These are phyloP conservation scores for Solanum lycopersicoides DNA, from an alignment of 257 asterid genomes.

Conservation along the genomic window DNA sequence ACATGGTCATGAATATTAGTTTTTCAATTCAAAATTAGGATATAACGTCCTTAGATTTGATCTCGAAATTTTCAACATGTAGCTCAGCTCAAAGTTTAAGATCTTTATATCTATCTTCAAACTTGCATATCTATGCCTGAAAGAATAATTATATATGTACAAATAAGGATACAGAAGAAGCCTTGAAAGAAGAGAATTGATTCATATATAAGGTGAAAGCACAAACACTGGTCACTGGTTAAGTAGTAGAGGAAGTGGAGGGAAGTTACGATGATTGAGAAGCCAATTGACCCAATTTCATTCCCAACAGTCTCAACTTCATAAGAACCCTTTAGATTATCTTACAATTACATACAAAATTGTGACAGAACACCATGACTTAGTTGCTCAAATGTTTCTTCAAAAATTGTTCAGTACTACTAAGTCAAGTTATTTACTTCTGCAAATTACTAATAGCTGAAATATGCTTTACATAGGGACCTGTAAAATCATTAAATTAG, in stretches of 20 bases:
- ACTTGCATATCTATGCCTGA: not conserved
- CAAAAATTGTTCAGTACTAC: not conserved
- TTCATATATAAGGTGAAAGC: not conserved
- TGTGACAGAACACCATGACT: not conserved
- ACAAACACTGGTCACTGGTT: not conserved
- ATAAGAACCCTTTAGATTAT: not conserved
- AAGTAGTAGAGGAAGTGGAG: not conserved
- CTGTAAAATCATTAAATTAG: constrained; percentile 5
- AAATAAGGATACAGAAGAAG: not conserved
- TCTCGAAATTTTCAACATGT: not conserved
- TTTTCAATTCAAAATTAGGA: no score
- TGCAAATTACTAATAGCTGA: not conserved
- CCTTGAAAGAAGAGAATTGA: not conserved
- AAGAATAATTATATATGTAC: no score
- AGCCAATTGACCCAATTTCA: not conserved
- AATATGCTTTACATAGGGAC: constrained; percentile 14
- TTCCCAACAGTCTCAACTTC: not conserved
- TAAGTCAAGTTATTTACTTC: not conserved
- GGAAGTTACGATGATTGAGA: not conserved
- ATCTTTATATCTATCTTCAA: not conserved
- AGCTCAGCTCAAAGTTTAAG: not conserved
- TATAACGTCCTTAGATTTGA: no score
- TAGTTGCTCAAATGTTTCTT: not conserved
- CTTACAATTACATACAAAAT: not conserved
- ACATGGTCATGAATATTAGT: no score